A percentile compares a stretch with the other conserved stretches of the same genome.
These are phyloP conservation scores for Chlamydomonas reinhardtii DNA, from an alignment of 163 green algal species.

Conservation along the genomic window DNA sequence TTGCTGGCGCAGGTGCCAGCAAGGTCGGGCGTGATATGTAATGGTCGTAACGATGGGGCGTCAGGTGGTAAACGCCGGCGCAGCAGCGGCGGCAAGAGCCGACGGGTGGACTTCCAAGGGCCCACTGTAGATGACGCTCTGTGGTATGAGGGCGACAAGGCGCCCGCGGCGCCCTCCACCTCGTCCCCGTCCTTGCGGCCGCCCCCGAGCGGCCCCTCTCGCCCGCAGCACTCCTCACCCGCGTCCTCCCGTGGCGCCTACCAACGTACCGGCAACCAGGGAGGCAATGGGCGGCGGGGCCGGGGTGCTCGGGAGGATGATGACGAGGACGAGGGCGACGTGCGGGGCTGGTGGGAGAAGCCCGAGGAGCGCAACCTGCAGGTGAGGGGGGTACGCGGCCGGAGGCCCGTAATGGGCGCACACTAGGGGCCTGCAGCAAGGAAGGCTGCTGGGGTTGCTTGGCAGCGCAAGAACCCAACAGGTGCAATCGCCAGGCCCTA, in stretches of 20 bases:
- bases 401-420: no score
- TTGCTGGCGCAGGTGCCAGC: no score
- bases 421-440: no score
- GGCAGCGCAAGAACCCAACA: no score
- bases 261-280: neutral
- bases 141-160: neutral
- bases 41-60: slow-evolving; percentile 35
- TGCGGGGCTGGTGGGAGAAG: slow-evolving; percentile 57
- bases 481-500: no score
- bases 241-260: no score
- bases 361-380: slow-evolving; percentile 50
- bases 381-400: neutral
- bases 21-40: neutral
- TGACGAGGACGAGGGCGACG: slow-evolving; percentile 40
- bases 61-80: neutral
- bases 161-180: neutral
- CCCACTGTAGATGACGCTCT: neutral
- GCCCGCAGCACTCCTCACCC: no score
- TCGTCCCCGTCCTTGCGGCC: no score
- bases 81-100: neutral
- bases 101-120: neutral
- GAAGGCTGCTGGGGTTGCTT: neutral
- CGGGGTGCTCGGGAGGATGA: neutral
- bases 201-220: neutral
- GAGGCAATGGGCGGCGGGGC: neutral